These are phyloP conservation scores for Dictyostelium intermedium DNA, from an alignment of 78 protist species.

Conservation along the genomic window DNA sequence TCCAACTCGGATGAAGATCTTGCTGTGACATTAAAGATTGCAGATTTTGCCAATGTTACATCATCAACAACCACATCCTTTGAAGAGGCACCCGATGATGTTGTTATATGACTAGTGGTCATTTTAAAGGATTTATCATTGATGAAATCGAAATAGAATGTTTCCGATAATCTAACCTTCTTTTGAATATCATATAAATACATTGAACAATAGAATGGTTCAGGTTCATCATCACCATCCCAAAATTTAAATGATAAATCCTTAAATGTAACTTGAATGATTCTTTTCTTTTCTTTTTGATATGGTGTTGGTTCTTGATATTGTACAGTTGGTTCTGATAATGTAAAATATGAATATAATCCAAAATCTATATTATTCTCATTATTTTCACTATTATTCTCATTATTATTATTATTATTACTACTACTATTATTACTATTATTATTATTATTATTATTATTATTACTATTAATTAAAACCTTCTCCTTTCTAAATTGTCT, in stretches of 20 bases:
- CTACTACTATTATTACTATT: too few species aligned
- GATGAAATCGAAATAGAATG: slow-evolving; percentile 56
- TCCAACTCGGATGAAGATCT: slow-evolving; percentile 33
- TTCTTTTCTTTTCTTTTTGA: slow-evolving; percentile 26
- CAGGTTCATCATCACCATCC: slow-evolving; percentile 67
- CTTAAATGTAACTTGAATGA: slow-evolving; percentile 29
- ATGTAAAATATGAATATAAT: slow-evolving; percentile 50
- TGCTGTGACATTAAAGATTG: slow-evolving; percentile 21
- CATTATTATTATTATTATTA: too few species aligned
- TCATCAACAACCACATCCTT: neutral
- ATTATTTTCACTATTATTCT: neutral
- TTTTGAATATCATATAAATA: slow-evolving; percentile 47
- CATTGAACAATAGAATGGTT: slow-evolving; percentile 59
- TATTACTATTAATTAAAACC: neutral
- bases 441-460: too few species aligned
- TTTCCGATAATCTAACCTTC: slow-evolving; percentile 40
- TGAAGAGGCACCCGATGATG: neutral
- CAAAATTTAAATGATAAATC: slow-evolving; percentile 52
- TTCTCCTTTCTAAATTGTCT: slow-evolving; percentile 51
- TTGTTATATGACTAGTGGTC: neutral
- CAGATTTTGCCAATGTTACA: neutral
- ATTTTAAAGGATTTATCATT: slow-evolving; percentile 50
- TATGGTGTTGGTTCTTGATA: slow-evolving; percentile 12
- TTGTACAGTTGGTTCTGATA: slow-evolving; percentile 36
- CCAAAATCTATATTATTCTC: neutral